Percentiles rank a stretch among this genome's conserved stretches.
Evolutionary conservation across 345 rosid genomes (phyloP).

Genomic region (Streptanthus diversifolius): DNA sequence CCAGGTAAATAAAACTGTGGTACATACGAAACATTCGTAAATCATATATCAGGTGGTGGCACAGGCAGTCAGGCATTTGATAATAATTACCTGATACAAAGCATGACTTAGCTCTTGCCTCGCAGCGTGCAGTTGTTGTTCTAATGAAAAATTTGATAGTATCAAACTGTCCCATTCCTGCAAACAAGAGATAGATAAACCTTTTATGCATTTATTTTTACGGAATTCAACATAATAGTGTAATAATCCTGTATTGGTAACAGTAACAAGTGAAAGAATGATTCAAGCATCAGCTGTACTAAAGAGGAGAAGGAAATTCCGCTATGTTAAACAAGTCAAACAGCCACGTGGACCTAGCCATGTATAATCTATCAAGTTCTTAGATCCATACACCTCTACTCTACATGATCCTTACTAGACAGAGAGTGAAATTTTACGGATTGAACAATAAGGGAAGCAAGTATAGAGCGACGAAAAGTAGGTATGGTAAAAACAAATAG

Average conservation of each 20-base stretch:
- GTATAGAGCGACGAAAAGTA: background rate
- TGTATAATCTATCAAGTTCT: background rate
- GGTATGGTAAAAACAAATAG: background rate
- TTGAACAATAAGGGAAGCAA: background rate
- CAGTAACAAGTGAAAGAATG: background rate
- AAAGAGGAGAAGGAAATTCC: slow-evolving; percentile 1
- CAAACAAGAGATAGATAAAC: slow-evolving; percentile 12
- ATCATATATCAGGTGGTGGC: background rate
- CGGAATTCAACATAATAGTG: background rate
- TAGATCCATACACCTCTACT: background rate
- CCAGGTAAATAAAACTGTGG: background rate
- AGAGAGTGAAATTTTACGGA: background rate
- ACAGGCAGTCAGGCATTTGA: background rate
- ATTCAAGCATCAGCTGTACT: background rate
- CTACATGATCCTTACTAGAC: background rate
- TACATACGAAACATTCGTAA: background rate
- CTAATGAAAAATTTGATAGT: slow-evolving; percentile 90
- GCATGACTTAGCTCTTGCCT: slow-evolving; percentile 99
- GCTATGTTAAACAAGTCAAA: background rate
- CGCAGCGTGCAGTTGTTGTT: slow-evolving; percentile 91
- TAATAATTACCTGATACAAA: slow-evolving; percentile 74
- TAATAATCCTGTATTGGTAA: background rate
- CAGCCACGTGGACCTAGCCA: background rate
- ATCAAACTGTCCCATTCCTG: slow-evolving; percentile 99
- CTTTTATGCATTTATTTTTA: background rate